Base-by-base conservation (phyloP, 495 filamentous ascomycete genomes). In the Lasiosphaeria miniovina region DNA sequence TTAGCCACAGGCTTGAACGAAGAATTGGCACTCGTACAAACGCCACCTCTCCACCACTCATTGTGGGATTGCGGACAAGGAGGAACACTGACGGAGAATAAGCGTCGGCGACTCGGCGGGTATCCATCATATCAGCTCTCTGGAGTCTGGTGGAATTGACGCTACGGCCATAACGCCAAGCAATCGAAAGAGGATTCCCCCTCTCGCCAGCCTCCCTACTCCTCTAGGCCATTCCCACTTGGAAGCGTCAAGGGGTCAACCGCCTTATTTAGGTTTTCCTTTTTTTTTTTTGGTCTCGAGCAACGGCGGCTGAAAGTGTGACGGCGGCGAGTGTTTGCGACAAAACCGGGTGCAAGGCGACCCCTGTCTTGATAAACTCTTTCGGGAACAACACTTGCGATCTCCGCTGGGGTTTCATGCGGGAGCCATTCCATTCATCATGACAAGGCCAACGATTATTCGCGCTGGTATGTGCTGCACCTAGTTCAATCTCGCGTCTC, bases 381-480 rank as follows among this genome's bases (percentile, higher is more conserved):
- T 31, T 5, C 9, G 43, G 33, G 41, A 36, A 55, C 40, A 50
- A 52, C 52, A 49, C 45, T 60, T 55, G 52, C 41, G 36, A 56
- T 43, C 38, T 48, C 56, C 49, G 62, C 62, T 46, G 62, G 61
- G 59, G 60, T 40, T 62, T 55, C 50, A 60, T 61, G 61, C 68
- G 53, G 17, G 50, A 57, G 40, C 57, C 41, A 46, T 57, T 52
- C 56, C 49, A 58, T 62, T 64, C 76, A 76, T 61, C 65, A 91
- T 91, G 88, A 84, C 88, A 64, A 84, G 88, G 69, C 89, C 89
- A 68, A 81, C 86, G 64, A 89, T 91, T 60, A 86, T 93, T 71
- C 82, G 89, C 75, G 89, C 89, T 67, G 89, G 89, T 92, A 85
- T 64, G 68, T 68, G 56, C 65, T 53, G 36, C 36, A 34, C 61